Evolutionary conservation across 140 eudicot genomes (phyloP), one percentile per base, ranked within the genome.

Genomic region (Oenanthe javanica): DNA sequence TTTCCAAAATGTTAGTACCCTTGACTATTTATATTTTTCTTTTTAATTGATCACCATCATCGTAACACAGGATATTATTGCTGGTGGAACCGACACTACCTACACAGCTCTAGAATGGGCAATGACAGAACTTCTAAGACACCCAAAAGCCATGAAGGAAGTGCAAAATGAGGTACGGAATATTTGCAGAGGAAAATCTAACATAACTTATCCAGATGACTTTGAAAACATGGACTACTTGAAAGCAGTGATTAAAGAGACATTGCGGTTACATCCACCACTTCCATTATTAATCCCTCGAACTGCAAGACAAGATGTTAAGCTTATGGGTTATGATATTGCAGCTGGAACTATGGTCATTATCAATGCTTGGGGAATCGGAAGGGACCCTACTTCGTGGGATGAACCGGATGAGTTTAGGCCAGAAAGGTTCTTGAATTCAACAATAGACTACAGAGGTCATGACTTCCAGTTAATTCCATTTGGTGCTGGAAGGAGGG

Each of bases 191-290:
- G 84, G 86, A 3, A 83, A 77, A 38, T 27, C 77, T 6, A 57
- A 38, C 78, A 63, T 76, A 46, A 72, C 48, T 52, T 38, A 45
- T 1, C 86, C 81, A 31, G 80, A 77, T 4, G 86, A 83, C 63
- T 72, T 86, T 5, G 85, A 79, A 10, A 70, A 82, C 2, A 84
- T 84, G 84, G 21, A 50, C 10, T 84, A 79, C 42, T 73, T 87
- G 73, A 84, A 82, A 82, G 86, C 84, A 6, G 82, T 84, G 40
- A 82, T 84, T 38, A 87, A 87, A 79, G 90, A 86, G 52, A 78
- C 87, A 16, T 9, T 87, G 11, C 80, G 87, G 0, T 40, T 86
- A 31, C 82, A 83, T 54, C 69, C 82, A 47, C 82, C 84, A 1
- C 18, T 59, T 19, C 89, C 87, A 36, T 67, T 86, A 21, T 61